These are phyloP conservation scores for Paxillus rubicundulus DNA, from an alignment of 768 basidiomycete genomes.

Conservation along the genomic window DNA sequence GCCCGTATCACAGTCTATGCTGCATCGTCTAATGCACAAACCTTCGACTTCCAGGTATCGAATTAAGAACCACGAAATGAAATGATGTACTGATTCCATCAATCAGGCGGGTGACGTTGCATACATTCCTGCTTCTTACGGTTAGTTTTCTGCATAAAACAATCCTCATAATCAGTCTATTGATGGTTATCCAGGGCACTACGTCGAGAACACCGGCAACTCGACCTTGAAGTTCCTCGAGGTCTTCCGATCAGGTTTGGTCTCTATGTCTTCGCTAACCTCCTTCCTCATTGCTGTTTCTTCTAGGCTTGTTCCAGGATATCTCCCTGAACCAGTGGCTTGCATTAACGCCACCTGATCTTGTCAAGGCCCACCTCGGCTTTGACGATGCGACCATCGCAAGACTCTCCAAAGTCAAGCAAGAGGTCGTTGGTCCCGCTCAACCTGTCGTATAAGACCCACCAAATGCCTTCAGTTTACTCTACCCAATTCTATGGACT, in stretches of 20 bases:
- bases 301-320: constrained; percentile 49
- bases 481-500: neutral
- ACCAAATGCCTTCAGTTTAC: neutral
- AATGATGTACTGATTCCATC: constrained; percentile 1
- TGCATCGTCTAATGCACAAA: constrained; percentile 37
- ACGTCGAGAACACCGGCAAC: constrained; percentile 66
- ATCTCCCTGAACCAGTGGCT: constrained; percentile 60
- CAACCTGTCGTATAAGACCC: neutral
- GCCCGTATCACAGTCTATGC: constrained; percentile 46
- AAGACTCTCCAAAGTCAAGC: constrained; percentile 50
- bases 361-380: constrained; percentile 62
- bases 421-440: constrained; percentile 41
- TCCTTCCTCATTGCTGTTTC: neutral
- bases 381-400: constrained; percentile 50
- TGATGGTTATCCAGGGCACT: constrained; percentile 45
- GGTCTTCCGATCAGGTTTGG: constrained; percentile 54
- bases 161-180: neutral
- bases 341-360: constrained; percentile 53
- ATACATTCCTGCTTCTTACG: constrained; percentile 24
- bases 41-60: constrained; percentile 44
- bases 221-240: constrained; percentile 57
- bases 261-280: neutral
- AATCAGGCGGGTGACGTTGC: constrained; percentile 32
- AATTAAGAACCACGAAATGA: neutral
- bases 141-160: constrained; percentile 5